Evolutionary conservation across 169 alveolate genomes (phyloP).

Genomic region (Eimeria sp.): DNA sequence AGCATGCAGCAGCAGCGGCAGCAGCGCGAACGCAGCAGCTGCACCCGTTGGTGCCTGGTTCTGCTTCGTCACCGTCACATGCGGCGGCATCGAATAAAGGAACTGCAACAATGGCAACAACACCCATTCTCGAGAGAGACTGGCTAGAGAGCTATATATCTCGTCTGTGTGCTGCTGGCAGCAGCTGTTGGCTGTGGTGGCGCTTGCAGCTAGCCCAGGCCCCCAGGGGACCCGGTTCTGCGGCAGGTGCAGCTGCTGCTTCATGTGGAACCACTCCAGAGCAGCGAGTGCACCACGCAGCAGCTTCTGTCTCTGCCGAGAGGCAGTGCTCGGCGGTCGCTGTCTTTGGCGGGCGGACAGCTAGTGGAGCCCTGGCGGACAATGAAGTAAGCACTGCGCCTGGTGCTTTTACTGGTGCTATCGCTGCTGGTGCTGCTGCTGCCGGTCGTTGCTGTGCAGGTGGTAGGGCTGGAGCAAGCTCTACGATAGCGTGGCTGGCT

Average conservation of each 20-base stretch:
- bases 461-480: not conserved
- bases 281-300: constrained; percentile 55
- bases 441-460: not conserved
- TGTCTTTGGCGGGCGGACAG: constrained; percentile 55
- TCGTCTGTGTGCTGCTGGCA: constrained; percentile 1
- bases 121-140: constrained; percentile 9
- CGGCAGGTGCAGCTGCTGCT: constrained; percentile 18
- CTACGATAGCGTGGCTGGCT: not conserved
- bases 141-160: constrained; percentile 19
- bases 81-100: not conserved
- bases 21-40: not conserved
- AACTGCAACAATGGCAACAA: not conserved
- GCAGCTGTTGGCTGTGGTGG: constrained; percentile 64
- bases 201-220: constrained; percentile 1
- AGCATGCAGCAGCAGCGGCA: constrained; percentile 26
- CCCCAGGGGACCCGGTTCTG: not conserved
- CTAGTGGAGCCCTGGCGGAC: constrained; percentile 58
- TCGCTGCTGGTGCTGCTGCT: constrained; percentile 11
- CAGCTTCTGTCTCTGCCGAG: constrained; percentile 69
- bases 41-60: not conserved
- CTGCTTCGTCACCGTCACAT: not conserved
- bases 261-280: constrained; percentile 43
- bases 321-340: constrained; percentile 63
- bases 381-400: constrained; percentile 15
- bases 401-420: constrained; percentile 8